Evolutionary conservation across 1,139 yeast species (phyloP).

Genomic region (Yarrowia galli): DNA sequence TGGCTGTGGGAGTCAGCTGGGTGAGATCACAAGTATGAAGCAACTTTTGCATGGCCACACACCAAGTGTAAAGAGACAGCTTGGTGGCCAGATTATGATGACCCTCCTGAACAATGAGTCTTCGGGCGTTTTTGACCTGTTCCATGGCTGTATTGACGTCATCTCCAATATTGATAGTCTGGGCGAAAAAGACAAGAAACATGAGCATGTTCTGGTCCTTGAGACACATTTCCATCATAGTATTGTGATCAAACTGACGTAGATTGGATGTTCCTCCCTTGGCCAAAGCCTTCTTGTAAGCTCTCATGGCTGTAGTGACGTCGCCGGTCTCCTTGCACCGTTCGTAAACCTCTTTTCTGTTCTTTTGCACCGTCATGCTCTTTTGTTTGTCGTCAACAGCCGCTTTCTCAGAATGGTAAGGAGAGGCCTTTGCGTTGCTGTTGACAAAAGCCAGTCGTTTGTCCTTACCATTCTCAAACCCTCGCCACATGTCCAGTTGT

Average conservation of each 20-base stretch:
- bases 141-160: not conserved
- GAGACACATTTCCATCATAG: constrained; percentile 16
- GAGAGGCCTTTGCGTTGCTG: not conserved
- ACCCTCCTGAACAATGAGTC: not conserved
- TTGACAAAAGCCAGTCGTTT: constrained; percentile 3
- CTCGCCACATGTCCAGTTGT: constrained; percentile 6
- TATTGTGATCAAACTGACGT: constrained; percentile 10
- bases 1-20: not conserved
- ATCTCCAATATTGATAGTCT: not conserved
- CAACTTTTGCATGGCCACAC: constrained; percentile 8
- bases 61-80: constrained; percentile 12
- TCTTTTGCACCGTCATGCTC: not conserved
- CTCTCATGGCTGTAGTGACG: not conserved
- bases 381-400: not conserved
- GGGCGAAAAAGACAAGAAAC: constrained; percentile 31
- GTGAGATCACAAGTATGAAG: not conserved
- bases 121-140: not conserved
- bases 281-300: not conserved
- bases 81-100: not conserved
- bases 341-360: constrained; percentile 9
- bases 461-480: not conserved
- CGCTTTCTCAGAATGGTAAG: not conserved
- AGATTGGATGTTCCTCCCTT: not conserved
- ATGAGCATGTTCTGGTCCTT: constrained; percentile 2
- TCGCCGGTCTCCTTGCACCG: not conserved